Base-by-base conservation (phyloP, 1,139 yeast genomes). In the Nematodospora anomalae region DNA sequence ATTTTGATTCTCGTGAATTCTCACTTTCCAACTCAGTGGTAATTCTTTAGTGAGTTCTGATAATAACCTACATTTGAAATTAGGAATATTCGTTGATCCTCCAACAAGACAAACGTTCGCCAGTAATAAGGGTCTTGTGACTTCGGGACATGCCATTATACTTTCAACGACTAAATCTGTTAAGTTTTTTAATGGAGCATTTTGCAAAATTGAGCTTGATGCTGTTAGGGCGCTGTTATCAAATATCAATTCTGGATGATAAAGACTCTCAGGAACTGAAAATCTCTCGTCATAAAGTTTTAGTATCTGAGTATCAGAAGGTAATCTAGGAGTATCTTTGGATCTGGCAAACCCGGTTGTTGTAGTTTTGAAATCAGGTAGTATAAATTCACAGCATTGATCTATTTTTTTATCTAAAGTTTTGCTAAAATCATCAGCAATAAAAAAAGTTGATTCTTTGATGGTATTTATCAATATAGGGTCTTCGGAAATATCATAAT, bases 401-500 rank as follows among this genome's bases (percentile, higher is more conserved):
- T 55, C 40, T 6, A 46, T 34, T 36, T 59, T 58, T 4, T 58
- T 41, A 32, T 70, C 65, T 40, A 90, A 64, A 16, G 84, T 79
- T 12, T 63, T 62, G 27, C 71, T 73, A 53, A 83, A 92, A 47
- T 90, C 80, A 10, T 54, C 49, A 1, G 95, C 82, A 31, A 90
- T 79, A 56, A 78, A 89, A 50, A 92, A 79, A 5, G 94, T 74
- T 24, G 76, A 68, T 52, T 92, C 96, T 53, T 94, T 92, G 47
- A 94, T 85, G 26, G 85, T 81, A 53, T 90, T 87, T 35, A 92
- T 82, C 35, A 94, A 64, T 6, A 85, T 71, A 0, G 96, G 85
- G 58, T 94, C 98, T 44, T 90, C 97, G 56, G 87, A 81, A 52
- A 94, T 90, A 54, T 94, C 94, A 60, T 90, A 92, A 62, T 94